Evolutionary conservation across 2,329 filamentous ascomycete species (phyloP), one percentile per base, ranked within the genome.

Genomic region (Aspergillus tubingensis): DNA sequence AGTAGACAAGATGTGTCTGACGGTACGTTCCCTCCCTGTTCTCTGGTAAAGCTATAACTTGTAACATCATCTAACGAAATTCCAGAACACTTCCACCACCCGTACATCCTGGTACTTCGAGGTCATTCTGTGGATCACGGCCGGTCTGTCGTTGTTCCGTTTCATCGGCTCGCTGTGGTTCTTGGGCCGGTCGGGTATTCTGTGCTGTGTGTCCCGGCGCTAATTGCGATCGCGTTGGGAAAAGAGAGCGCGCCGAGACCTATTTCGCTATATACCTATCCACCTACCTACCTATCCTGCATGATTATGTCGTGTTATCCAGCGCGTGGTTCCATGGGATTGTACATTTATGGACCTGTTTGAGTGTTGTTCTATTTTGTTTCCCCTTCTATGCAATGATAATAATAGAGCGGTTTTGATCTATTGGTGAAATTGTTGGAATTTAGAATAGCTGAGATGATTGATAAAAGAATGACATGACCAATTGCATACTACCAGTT

Each of bases 151-250:
- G 2, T 73, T 96, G 53, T 81, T 98, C 77, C 91, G 95, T 68
- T 99, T 99, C 84, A 82, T 91, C 62, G 95, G 95, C 67, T 96
- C 94, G 81, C 77, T 85, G 73, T 97, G 91, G 91, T 99, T 98
- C 89, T 81, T 99, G 71, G 92, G 92, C 75, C 91, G 88, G 82
- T 96, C 92, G 58, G 94, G 95, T 80, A 87, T 98, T 79, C 91
- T 96, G 87, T 96, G 92, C 88, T 97, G 94, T 84, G 96, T 97
- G 77, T 88, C 91, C 65, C 88, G 91, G 76, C 86, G 89, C 78
- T 93, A 76, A 65, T 36, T 13, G 72, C 53, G 38, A 10, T 15
- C 5, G 19, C 32, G 32, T 15, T 36, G 32, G 32, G 32, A 15
- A 36, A 13, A 36, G 32, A 36, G 32, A 36, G 27, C 27, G 27